Base-by-base conservation (phyloP, 2,329 filamentous ascomycete species). In the Ophidiomyces ophidiicola region DNA sequence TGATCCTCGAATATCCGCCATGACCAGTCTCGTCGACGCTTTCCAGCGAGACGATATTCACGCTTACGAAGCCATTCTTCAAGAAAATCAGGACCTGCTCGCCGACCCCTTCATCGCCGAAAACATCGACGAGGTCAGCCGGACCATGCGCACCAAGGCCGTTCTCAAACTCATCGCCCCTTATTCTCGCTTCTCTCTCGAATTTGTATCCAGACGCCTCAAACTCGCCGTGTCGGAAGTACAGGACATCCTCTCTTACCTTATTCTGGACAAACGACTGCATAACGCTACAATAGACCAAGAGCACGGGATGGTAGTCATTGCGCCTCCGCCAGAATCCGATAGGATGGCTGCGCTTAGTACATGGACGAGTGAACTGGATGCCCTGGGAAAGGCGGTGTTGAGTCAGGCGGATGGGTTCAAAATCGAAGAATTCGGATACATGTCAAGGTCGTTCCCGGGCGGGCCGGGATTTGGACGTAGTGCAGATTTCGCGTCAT, bases 41-140 rank as follows among this genome's bases (percentile, higher is more conserved):
- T 98, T 94, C 61, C 90, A 96, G 63, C 77, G 82, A 42, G 88
- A 96, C 53, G 88, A 96, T 56, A 88, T 98, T 49, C 82, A 88
- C 57, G 71, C 75, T 49, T 98, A 98, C 61, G 85, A 94, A 61
- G 78, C 74, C 39, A 86, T 94, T 25, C 69, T 98, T 41, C 78
- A 84, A 53, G 78, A 78, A 54, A 92, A 94, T 64, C 80, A 79
- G 53, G 90, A 94, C 55, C 78, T 98, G 18, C 70, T 96, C 26
- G 77, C 80, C 8, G 90, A 98, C 58, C 79, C 83, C 0, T 98
- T 96, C 64, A 98, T 98, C 51, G 88, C 88, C 19, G 90, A 96
- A 64, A 96, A 98, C 58, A 98, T 98, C 50, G 90, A 96, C 60
- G 90, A 98, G 64, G 88, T 98, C 42, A 98, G 88, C 37, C 82